A percentile compares a stretch with the other conserved stretches of the same genome.
phyloP scores from a whole-genome alignment of 148 eudicot species.

The Persicaria tinctoria region DNA sequence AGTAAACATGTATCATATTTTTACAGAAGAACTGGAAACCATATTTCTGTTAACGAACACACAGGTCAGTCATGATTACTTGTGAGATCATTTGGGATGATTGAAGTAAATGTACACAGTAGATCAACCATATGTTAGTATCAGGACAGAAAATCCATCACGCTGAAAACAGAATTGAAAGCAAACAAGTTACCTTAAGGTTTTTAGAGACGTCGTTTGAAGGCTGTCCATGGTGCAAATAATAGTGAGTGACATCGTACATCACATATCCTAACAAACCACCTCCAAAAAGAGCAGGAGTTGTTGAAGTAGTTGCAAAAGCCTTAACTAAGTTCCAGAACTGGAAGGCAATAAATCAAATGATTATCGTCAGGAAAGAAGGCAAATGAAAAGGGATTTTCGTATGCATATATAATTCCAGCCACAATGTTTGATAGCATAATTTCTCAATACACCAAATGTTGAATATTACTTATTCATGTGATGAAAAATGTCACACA shows the following conservation, averaged over 20 bases:
- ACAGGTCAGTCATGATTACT: no score
- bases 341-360: slow-evolving; percentile 27
- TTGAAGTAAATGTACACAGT: neutral
- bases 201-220: slow-evolving; percentile 36
- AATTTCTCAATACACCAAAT: neutral
- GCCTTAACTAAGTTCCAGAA: slow-evolving; percentile 60
- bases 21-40: no score
- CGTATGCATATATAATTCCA: neutral
- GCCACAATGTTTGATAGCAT: neutral
- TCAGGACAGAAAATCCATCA: neutral
- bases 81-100: neutral
- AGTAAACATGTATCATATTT: no score
- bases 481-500: neutral
- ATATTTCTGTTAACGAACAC: no score
- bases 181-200: slow-evolving; percentile 58
- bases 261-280: slow-evolving; percentile 78
- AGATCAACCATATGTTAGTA: neutral
- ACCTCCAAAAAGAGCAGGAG: slow-evolving; percentile 86
- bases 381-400: neutral
- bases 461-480: neutral
- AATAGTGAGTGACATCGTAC: slow-evolving; percentile 93
- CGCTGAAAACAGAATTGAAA: neutral
- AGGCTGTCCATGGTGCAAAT: slow-evolving; percentile 93
- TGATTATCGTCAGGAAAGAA: neutral
- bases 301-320: slow-evolving; percentile 48